Evolutionary conservation across 805 yeast species (phyloP), one percentile per base, ranked within the genome.

Genomic region (Candida chauliodis): DNA sequence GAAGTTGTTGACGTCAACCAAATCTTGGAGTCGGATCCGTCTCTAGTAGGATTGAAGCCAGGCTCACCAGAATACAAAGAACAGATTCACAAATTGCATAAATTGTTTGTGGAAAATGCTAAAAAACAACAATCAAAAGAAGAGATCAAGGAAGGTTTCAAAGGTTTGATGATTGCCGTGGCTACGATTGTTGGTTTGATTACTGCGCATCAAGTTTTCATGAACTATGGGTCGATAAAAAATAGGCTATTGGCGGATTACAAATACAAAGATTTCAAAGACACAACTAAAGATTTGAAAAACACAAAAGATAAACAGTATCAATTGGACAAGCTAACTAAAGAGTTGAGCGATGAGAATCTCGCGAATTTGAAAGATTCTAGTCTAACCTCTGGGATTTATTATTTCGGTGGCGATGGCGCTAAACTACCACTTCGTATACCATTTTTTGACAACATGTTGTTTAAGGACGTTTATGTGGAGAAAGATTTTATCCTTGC

Each of bases 371-470:
- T 62, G 18, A 39, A 51, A 35, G 45, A 50, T 23, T 63, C 69
- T 5, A 38, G 37, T 4, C 45, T 50, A 10, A 47, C 44, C 6
- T 38, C 63, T 4, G 73, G 73, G 1, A 48, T 68, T 17, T 68
- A 68, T 46, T 41, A 66, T 5, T 58, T 55, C 48, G 73, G 73
- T 45, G 41, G 49, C 0, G 39, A 48, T 39, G 34, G 64, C 50
- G 43, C 65, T 68, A 46, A 56, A 37, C 55, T 73, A 5, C 95
- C 95, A 3, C 56, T 71, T 20, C 69, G 95, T 50, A 58, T 84
- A 5, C 62, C 69, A 1, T 73, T 69, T 46, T 88, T 91, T 49
- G 87, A 88, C 52, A 73, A 74, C 27, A 71, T 71, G 61, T 50
- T 66, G 11, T 58, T 87, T 21, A 67, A 72, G 33, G 82, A 78